Evolutionary conservation across 2,329 filamentous ascomycete genomes (phyloP).

Genomic region (Alternaria sp.): DNA sequence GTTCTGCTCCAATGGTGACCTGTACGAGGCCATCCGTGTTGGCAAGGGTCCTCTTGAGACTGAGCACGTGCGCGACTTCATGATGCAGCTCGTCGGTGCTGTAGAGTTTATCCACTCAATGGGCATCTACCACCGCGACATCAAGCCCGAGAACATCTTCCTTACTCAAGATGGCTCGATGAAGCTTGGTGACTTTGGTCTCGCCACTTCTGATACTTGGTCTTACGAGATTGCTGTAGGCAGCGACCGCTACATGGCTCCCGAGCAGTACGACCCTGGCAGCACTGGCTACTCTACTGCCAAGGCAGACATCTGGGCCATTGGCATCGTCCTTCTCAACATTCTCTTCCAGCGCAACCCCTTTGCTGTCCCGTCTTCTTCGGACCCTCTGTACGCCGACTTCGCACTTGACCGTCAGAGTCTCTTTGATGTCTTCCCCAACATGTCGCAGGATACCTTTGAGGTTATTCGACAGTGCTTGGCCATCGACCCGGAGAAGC

Average conservation of each 20-base stretch:
- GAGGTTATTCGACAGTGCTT: constrained; percentile 91
- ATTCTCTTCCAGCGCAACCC: constrained; percentile 96
- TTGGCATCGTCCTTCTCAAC: constrained; percentile 96
- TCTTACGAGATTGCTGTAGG: constrained; percentile 92
- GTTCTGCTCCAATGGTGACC: constrained; percentile 92
- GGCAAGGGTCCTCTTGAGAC: constrained; percentile 90
- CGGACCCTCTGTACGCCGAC: constrained; percentile 92
- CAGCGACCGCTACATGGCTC: constrained; percentile 98
- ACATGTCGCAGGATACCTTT: constrained; percentile 98
- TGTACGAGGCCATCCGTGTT: constrained; percentile 95
- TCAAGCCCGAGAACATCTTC: constrained; percentile 99
- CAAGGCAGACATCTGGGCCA: constrained; percentile 94
- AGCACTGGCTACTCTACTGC: constrained; percentile 89
- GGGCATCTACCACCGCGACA: constrained; percentile 94
- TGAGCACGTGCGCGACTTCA: constrained; percentile 95
- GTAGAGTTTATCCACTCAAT: constrained; percentile 90
- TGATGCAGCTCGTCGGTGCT: constrained; percentile 90
- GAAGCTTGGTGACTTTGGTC: constrained; percentile 96
- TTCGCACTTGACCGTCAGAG: constrained; percentile 94
- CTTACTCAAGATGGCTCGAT: constrained; percentile 83
- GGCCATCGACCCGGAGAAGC: constrained; percentile 88
- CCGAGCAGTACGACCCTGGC: constrained; percentile 93
- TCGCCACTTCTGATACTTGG: constrained; percentile 89
- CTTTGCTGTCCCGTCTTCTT: constrained; percentile 87
- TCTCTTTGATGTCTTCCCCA: constrained; percentile 96